Conservation (phyloP, 495 filamentous ascomycete genomes). For the Aspergillus carlsbadensis region DNA sequence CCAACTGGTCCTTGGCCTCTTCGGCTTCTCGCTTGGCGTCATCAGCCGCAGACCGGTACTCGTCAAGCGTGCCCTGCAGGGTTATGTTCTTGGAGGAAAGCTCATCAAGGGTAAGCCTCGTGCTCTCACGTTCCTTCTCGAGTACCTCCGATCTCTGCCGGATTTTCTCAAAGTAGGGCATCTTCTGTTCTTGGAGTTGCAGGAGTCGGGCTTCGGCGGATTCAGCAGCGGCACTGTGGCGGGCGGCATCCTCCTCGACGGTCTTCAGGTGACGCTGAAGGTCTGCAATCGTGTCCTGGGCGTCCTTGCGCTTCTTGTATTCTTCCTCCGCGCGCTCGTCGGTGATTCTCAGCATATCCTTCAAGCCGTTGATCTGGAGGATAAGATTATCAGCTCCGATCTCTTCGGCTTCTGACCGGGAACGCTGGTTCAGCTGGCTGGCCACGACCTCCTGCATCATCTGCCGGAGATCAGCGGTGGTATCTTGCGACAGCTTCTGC, state of each 20-base stretch:
- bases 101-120: conserved; percentile 65
- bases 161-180: conserved; percentile 47
- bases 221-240: conserved; percentile 66
- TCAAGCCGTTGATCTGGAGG: conserved; percentile 52
- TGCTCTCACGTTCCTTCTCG: conserved; percentile 60
- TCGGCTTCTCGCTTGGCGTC: conserved; percentile 51
- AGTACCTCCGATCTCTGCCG: conserved; percentile 62
- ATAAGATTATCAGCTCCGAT: conserved; percentile 51
- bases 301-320: conserved; percentile 60
- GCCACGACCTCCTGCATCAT: conserved; percentile 48
- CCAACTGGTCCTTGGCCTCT: conserved; percentile 49
- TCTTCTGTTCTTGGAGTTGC: conserved; percentile 53
- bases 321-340: conserved; percentile 59
- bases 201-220: conserved; percentile 59
- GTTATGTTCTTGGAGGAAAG: conserved; percentile 56
- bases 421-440: conserved; percentile 34
- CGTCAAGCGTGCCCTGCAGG: conserved; percentile 58
- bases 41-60: conserved; percentile 57
- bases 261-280: conserved; percentile 67
- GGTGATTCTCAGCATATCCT: conserved; percentile 51
- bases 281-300: conserved; percentile 72
- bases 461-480: conserved; percentile 41
- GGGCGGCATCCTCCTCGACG: conserved; percentile 69
- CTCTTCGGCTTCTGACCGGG: conserved; percentile 44
- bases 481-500: conserved; percentile 40